Evolutionary conservation across 2,329 filamentous ascomycete genomes (phyloP).

Genomic region (Pseudogymnoascus destructans): DNA sequence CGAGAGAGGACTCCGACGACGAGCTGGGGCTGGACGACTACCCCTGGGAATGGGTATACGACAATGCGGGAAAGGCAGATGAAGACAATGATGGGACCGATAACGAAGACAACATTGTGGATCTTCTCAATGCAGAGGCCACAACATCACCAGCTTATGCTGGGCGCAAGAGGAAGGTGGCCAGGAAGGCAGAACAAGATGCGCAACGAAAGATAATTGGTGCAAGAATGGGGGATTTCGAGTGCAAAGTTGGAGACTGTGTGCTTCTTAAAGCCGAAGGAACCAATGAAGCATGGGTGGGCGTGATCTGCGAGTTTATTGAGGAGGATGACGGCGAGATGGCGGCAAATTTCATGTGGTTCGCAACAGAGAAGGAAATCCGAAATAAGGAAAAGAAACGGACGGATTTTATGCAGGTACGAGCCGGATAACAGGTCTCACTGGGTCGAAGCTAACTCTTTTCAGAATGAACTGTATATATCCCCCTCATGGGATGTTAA

Average conservation of each 20-base stretch:
- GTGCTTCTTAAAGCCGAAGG: constrained; percentile 82
- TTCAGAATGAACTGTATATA: constrained; percentile 80
- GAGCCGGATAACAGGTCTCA: background rate
- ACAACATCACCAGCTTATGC: constrained; percentile 13
- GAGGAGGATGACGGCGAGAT: constrained; percentile 64
- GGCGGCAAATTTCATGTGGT: constrained; percentile 88
- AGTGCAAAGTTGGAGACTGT: constrained; percentile 68
- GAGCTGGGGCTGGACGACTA: constrained; percentile 63
- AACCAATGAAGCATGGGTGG: constrained; percentile 80
- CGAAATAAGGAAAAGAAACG: constrained; percentile 72
- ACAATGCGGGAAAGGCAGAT: constrained; percentile 19
- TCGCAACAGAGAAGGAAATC: constrained; percentile 82
- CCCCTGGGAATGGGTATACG: constrained; percentile 73
- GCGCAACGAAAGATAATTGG: constrained; percentile 50
- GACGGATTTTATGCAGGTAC: constrained; percentile 59
- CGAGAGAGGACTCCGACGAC: constrained; percentile 71
- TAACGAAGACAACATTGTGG: constrained; percentile 14
- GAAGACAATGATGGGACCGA: constrained; percentile 7
- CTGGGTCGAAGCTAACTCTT: constrained; percentile 13
- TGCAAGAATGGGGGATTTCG: constrained; percentile 68
- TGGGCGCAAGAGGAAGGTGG: constrained; percentile 19
- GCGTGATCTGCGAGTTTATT: constrained; percentile 71
- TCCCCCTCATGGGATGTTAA: constrained; percentile 81
- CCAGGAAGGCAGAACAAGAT: constrained; percentile 21
- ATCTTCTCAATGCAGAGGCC: constrained; percentile 13